phyloP scores from a whole-genome alignment of 192 early-diverging fungal genomes.

The Lunasporangiospora selenospora region DNA sequence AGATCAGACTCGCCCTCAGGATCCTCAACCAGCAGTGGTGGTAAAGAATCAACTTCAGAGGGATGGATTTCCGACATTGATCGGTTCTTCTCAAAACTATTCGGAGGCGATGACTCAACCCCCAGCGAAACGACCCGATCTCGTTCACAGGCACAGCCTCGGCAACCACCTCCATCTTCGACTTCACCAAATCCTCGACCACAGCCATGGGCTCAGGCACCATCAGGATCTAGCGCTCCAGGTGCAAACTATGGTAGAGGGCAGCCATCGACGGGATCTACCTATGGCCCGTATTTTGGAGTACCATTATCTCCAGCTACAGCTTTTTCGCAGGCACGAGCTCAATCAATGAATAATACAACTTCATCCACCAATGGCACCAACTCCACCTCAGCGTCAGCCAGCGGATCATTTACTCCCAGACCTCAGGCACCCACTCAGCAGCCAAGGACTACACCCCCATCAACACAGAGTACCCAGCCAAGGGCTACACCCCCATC shows the following conservation, averaged over 20 bases:
- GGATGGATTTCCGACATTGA: conserved; percentile 28
- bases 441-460: background rate
- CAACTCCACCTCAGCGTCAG: background rate
- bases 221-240: no score
- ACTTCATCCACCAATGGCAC: background rate
- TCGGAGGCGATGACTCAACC: conserved; percentile 11
- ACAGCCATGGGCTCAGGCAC: conserved; percentile 11
- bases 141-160: conserved; percentile 22
- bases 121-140: conserved; percentile 5
- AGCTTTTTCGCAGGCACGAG: no score
- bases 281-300: no score
- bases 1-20: conserved; percentile 24
- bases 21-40: conserved; percentile 14
- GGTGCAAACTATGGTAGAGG: no score
- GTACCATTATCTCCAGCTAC: no score
- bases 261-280: no score
- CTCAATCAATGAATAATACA: no score
- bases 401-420: no score
- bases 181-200: background rate
- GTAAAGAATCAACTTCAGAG: conserved; percentile 11
- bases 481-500: conserved; percentile 1
- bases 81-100: conserved; percentile 30
- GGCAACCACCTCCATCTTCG: background rate
- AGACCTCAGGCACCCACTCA: background rate
- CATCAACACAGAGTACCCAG: background rate